A percentile compares a stretch with the other conserved stretches of the same genome.
Conservation (phyloP, 192 early-diverging fungal species). For the Umbelopsis ramanniana region DNA sequence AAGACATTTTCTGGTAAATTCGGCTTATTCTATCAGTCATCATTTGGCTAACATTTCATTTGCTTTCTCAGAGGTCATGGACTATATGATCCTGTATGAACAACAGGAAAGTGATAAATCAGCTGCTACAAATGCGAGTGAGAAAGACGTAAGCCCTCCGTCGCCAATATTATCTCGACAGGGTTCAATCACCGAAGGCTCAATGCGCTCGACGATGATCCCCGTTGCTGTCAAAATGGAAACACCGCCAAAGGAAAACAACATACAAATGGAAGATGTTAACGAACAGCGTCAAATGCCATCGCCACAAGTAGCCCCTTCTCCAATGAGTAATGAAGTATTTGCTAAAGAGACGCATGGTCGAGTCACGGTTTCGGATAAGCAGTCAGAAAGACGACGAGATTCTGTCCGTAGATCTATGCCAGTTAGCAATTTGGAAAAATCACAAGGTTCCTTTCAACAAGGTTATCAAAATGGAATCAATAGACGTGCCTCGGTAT, state of each 20-base stretch:
- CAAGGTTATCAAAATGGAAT: too few species aligned
- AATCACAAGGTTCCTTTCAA: too few species aligned
- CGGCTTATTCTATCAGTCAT: too few species aligned
- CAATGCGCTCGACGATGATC: not conserved
- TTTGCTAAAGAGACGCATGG: not conserved
- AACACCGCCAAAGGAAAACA: not conserved
- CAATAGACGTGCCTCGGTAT: too few species aligned
- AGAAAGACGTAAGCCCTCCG: not conserved
- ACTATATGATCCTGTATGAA: slow-evolving; percentile 10
- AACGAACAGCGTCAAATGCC: too few species aligned
- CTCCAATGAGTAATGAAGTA: not conserved
- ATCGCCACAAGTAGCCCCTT: not conserved
- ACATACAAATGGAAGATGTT: too few species aligned
- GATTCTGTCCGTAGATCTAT: too few species aligned
- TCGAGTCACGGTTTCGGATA: not conserved
- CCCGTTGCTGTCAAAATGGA: not conserved
- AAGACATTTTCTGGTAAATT: too few species aligned
- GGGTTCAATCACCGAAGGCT: not conserved
- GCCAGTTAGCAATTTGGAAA: too few species aligned
- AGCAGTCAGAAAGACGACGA: not conserved
- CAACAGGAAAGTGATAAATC: slow-evolving; percentile 8
- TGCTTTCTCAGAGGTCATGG: not conserved
- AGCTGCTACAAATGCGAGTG: not conserved
- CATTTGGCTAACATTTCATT: not conserved
- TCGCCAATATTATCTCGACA: not conserved